Conservation (phyloP, 2,329 filamentous ascomycete genomes). For the Trichophaea hybrida region DNA sequence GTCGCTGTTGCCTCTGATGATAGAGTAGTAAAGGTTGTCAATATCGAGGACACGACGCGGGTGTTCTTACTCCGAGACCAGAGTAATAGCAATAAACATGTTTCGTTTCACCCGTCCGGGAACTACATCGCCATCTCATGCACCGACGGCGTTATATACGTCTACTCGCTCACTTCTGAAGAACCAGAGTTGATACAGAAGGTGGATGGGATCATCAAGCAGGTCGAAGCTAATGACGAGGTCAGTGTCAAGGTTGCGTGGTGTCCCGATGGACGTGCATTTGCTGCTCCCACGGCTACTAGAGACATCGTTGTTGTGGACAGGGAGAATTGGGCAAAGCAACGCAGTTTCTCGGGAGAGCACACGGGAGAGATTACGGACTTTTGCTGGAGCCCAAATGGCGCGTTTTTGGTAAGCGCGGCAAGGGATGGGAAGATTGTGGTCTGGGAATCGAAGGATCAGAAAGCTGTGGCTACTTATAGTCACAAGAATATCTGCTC, state of each 20-base stretch:
- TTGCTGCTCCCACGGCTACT: slow-evolving; percentile 69
- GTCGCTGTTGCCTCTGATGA: slow-evolving; percentile 95
- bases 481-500: slow-evolving; percentile 75
- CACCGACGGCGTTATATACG: slow-evolving; percentile 75
- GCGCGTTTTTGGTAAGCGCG: slow-evolving; percentile 63
- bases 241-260: slow-evolving; percentile 61
- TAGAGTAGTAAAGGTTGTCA: slow-evolving; percentile 76
- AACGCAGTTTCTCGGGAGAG: slow-evolving; percentile 61
- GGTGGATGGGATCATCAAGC: slow-evolving; percentile 66
- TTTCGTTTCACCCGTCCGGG: slow-evolving; percentile 73
- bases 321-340: slow-evolving; percentile 76
- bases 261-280: slow-evolving; percentile 89
- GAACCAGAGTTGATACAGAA: slow-evolving; percentile 69
- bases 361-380: slow-evolving; percentile 78
- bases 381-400: slow-evolving; percentile 86
- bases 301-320: slow-evolving; percentile 76
- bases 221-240: slow-evolving; percentile 61
- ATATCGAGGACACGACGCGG: slow-evolving; percentile 59
- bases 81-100: slow-evolving; percentile 72
- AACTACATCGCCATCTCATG: slow-evolving; percentile 65
- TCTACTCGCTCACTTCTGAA: slow-evolving; percentile 69
- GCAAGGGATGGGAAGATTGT: slow-evolving; percentile 54
- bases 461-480: slow-evolving; percentile 62
- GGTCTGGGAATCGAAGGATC: slow-evolving; percentile 82
- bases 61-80: slow-evolving; percentile 73